Evolutionary conservation across 805 yeast species (phyloP).

Genomic region (Novakomyces olei): DNA sequence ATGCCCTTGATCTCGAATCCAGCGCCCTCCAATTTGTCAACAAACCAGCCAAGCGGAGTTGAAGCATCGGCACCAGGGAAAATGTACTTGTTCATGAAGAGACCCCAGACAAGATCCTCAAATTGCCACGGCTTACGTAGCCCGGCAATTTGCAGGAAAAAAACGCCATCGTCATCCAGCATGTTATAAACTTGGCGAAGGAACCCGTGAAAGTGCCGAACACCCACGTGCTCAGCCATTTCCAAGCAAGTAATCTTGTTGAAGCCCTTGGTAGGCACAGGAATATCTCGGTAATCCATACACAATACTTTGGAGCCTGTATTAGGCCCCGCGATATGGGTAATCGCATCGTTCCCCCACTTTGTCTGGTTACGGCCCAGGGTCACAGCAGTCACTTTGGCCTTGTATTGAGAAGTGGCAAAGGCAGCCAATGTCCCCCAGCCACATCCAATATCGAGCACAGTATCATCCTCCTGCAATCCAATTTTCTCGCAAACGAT

Average conservation of each 20-base stretch:
- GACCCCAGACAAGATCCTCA: slow-evolving; percentile 84
- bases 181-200: slow-evolving; percentile 61
- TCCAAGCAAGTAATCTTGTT: slow-evolving; percentile 77
- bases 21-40: slow-evolving; percentile 51
- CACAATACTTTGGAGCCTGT: slow-evolving; percentile 62
- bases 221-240: slow-evolving; percentile 94
- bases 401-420: slow-evolving; percentile 65
- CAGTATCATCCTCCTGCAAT: slow-evolving; percentile 44
- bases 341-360: slow-evolving; percentile 58
- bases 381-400: slow-evolving; percentile 72
- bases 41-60: slow-evolving; percentile 71
- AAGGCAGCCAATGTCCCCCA: slow-evolving; percentile 86
- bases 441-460: slow-evolving; percentile 81
- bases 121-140: slow-evolving; percentile 83
- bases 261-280: slow-evolving; percentile 42
- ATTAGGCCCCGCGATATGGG: slow-evolving; percentile 40
- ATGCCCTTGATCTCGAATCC: slow-evolving; percentile 69
- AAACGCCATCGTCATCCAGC: slow-evolving; percentile 79
- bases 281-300: slow-evolving; percentile 78
- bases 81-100: slow-evolving; percentile 86
- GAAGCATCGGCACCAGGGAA: slow-evolving; percentile 97
- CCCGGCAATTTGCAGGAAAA: slow-evolving; percentile 76
- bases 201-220: slow-evolving; percentile 56
- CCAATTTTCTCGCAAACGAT: slow-evolving; percentile 72
- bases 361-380: slow-evolving; percentile 77